Evolutionary conservation across 306 rosid genomes (phyloP).

Genomic region (Adenanthera pavonina): DNA sequence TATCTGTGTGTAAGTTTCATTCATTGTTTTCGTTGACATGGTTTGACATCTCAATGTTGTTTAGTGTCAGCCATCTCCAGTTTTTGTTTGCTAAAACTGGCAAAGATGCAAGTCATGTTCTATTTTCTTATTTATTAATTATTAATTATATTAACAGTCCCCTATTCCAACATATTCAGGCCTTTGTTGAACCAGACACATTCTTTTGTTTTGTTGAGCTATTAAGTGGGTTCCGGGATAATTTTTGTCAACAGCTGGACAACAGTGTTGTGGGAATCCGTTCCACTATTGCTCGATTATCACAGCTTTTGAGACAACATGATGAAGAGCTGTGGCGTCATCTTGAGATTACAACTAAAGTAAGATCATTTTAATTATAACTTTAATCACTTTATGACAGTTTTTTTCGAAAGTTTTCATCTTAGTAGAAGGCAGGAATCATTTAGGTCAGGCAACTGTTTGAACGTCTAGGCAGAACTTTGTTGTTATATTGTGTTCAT

Average conservation of each 20-base stretch:
- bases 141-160: conserved; percentile 44
- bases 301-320: conserved; percentile 91
- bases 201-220: conserved; percentile 98
- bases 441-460: conserved; percentile 14
- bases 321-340: conserved; percentile 99
- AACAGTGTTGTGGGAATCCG: conserved; percentile 99
- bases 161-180: conserved; percentile 61
- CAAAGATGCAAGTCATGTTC: conserved; percentile 10
- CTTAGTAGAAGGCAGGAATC: conserved; percentile 24
- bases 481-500: neutral
- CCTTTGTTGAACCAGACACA: conserved; percentile 92
- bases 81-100: conserved; percentile 6
- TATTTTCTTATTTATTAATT: neutral
- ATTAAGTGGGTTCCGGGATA: conserved; percentile 93
- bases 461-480: neutral
- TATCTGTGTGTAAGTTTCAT: neutral
- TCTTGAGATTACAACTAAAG: conserved; percentile 96
- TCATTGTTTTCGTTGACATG: neutral
- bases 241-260: conserved; percentile 98
- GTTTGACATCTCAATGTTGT: neutral
- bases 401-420: conserved; percentile 2
- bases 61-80: neutral
- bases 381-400: neutral
- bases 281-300: conserved; percentile 84
- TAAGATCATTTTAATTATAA: conserved; percentile 44